Evolutionary conservation across 2,329 filamentous ascomycete genomes (phyloP).

Genomic region (Exophiala mesophila): DNA sequence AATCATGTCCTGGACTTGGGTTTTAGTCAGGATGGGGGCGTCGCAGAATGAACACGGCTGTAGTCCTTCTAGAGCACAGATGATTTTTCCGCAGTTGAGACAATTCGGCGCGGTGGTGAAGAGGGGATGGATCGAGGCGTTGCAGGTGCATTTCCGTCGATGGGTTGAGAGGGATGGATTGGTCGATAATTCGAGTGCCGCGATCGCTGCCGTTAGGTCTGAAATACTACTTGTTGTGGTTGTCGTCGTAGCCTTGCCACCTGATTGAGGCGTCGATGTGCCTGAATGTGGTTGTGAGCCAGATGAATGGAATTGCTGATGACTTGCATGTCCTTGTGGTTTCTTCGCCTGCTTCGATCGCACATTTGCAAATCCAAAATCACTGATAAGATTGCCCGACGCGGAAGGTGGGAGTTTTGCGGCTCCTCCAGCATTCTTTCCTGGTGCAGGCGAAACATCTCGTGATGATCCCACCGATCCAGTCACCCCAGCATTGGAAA

Average conservation of each 20-base stretch:
- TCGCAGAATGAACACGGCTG: constrained; percentile 92
- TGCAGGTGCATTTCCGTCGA: constrained; percentile 73
- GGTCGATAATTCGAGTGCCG: constrained; percentile 82
- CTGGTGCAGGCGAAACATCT: constrained; percentile 36
- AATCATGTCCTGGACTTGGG: constrained; percentile 82
- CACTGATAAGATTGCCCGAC: constrained; percentile 75
- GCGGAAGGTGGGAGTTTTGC: constrained; percentile 60
- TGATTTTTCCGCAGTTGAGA: constrained; percentile 84
- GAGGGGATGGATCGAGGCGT: constrained; percentile 79
- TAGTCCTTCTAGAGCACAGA: constrained; percentile 89
- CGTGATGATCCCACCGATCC: constrained; percentile 44
- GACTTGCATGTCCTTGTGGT: constrained; percentile 44
- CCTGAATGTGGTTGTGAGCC: constrained; percentile 50
- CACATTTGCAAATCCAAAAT: constrained; percentile 55
- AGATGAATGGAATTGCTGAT: background rate
- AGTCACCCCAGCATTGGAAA: constrained; percentile 29
- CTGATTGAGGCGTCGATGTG: constrained; percentile 64
- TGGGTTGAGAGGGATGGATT: constrained; percentile 67
- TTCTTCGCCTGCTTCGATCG: constrained; percentile 54
- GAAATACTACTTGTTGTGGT: constrained; percentile 44
- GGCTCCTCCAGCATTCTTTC: background rate
- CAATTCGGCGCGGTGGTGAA: constrained; percentile 92
- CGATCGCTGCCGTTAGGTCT: constrained; percentile 71
- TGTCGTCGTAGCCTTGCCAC: constrained; percentile 26
- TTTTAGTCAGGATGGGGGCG: constrained; percentile 62